Conservation (phyloP, 768 basidiomycete species). For the Suillus brevipes region DNA sequence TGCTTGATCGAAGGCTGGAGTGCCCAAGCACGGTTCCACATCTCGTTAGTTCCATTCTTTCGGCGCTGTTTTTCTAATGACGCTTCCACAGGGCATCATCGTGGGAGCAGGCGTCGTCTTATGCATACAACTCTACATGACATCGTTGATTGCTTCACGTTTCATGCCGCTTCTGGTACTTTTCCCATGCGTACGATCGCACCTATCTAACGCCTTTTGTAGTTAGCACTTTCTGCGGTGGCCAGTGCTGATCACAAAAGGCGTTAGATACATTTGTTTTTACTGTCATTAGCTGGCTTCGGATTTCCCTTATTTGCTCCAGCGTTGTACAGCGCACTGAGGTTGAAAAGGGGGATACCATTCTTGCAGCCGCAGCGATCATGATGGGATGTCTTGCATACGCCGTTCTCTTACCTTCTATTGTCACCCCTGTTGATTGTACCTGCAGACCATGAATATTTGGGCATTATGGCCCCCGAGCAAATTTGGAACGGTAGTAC, state of each 20-base stretch:
- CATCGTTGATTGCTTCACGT: conserved; percentile 65
- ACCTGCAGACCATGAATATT: conserved; percentile 41
- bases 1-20: conserved; percentile 71
- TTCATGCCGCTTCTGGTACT: conserved; percentile 67
- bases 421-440: conserved; percentile 9
- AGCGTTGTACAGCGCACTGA: conserved; percentile 61
- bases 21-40: conserved; percentile 56
- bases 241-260: too few species aligned
- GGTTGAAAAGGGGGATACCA: conserved; percentile 70
- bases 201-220: conserved; percentile 6
- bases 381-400: conserved; percentile 57
- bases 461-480: conserved; percentile 47
- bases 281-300: conserved; percentile 70
- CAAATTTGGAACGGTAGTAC: conserved; percentile 52
- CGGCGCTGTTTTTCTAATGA: conserved; percentile 8
- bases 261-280: conserved; percentile 31
- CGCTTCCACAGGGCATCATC: conserved; percentile 50
- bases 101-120: conserved; percentile 61
- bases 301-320: conserved; percentile 80
- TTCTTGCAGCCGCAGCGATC: conserved; percentile 60
- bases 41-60: conserved; percentile 43
- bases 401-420: conserved; percentile 6
- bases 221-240: conserved; percentile 57
- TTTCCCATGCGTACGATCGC: not conserved
- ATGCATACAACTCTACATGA: conserved; percentile 63